Evolutionary conservation across 371 early-diverging fungal species (phyloP).

Genomic region (Enteropsectra breve): DNA sequence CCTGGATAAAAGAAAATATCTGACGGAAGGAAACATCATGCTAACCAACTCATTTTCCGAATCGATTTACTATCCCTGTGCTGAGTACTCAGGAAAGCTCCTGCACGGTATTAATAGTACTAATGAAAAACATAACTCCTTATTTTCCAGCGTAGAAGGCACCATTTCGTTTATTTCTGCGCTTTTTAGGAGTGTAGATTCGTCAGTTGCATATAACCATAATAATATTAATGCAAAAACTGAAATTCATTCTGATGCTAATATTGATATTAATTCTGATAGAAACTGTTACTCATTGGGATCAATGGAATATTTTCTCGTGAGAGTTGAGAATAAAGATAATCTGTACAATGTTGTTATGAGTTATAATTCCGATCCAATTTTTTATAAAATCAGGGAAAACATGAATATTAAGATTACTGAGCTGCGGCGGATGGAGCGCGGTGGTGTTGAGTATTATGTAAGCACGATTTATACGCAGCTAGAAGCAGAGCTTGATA

Average conservation of each 20-base stretch:
- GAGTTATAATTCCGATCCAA: constrained; percentile 39
- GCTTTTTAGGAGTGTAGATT: constrained; percentile 40
- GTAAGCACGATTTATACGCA: constrained; percentile 58
- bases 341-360: constrained; percentile 46
- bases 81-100: constrained; percentile 27
- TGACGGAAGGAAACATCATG: constrained; percentile 2
- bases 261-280: too few species aligned
- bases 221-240: background rate
- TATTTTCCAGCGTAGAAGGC: constrained; percentile 49
- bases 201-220: too few species aligned
- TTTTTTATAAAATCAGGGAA: constrained; percentile 42
- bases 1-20: too few species aligned
- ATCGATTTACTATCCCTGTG: constrained; percentile 30
- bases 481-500: constrained; percentile 15
- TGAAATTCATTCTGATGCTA: too few species aligned
- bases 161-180: constrained; percentile 46
- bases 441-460: constrained; percentile 42
- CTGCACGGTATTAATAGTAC: constrained; percentile 16
- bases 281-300: too few species aligned
- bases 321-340: constrained; percentile 34
- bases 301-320: constrained; percentile 46
- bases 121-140: background rate
- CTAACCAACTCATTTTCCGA: constrained; percentile 51
- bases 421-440: constrained; percentile 38
- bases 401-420: constrained; percentile 37